A percentile compares a stretch with the other conserved stretches of the same genome.
Conservation (phyloP, 371 early-diverging fungal species). For the Mucor indicus region DNA sequence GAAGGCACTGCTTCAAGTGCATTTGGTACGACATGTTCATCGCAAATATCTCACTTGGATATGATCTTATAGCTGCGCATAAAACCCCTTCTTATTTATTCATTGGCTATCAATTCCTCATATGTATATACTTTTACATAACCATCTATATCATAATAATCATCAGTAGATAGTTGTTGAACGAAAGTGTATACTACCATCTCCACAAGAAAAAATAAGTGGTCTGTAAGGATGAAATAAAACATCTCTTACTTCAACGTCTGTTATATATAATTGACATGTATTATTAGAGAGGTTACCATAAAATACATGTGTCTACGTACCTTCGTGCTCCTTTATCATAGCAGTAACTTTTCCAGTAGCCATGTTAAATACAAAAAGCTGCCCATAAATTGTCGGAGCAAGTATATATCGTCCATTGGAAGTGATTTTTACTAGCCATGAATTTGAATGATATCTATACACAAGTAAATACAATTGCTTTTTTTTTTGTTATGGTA, state of each 20-base stretch:
- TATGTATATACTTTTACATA: not conserved
- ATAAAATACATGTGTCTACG: too few relatives aligned
- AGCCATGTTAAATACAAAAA: constrained; percentile 75
- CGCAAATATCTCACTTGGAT: too few relatives aligned
- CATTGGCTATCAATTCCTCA: too few relatives aligned
- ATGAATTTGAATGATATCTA: constrained; percentile 86
- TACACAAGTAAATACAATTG: not conserved
- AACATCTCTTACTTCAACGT: constrained; percentile 88
- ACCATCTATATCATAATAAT: not conserved
- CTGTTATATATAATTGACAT: constrained; percentile 26
- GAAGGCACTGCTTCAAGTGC: too few relatives aligned
- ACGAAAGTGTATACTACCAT: constrained; percentile 74
- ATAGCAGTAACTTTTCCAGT: constrained; percentile 74
- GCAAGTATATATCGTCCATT: constrained; percentile 86
- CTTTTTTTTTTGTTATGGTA: not conserved
- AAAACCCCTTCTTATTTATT: too few relatives aligned
- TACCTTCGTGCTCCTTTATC: constrained; percentile 79
- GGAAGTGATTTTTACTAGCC: constrained; percentile 83
- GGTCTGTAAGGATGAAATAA: constrained; percentile 82
- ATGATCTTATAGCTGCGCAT: too few relatives aligned
- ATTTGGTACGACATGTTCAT: too few relatives aligned
- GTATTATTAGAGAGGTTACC: too few relatives aligned
- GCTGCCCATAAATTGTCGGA: constrained; percentile 84
- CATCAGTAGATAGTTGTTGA: too few relatives aligned
- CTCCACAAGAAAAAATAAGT: constrained; percentile 77